Percentiles rank a stretch among this genome's conserved stretches.
Conservation (phyloP, 2,329 filamentous ascomycete species). For the Neonectria sp. region DNA sequence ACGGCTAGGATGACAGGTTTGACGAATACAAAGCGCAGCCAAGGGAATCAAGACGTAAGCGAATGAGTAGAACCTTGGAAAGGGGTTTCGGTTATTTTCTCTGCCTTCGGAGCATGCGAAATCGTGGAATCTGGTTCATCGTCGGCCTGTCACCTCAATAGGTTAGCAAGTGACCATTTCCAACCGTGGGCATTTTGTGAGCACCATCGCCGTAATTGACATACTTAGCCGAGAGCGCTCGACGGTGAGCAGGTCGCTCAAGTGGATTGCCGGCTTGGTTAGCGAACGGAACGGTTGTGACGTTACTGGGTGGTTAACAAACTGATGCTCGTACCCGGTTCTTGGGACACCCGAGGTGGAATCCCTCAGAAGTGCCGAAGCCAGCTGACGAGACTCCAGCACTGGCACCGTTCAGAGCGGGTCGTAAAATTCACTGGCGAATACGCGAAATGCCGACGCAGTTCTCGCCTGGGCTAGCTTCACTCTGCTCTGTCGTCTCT, state of each 20-base stretch:
- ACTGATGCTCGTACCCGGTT: constrained; percentile 4
- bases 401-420: background rate
- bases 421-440: background rate
- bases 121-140: background rate
- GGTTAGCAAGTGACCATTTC: background rate
- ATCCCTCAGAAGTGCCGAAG: background rate
- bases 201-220: background rate
- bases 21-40: background rate
- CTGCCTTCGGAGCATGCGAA: background rate
- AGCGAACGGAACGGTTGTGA: background rate
- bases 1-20: background rate
- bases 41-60: background rate
- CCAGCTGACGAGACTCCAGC: background rate
- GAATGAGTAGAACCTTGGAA: background rate
- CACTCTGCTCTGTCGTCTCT: background rate
- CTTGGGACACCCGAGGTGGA: background rate
- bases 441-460: background rate
- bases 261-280: background rate
- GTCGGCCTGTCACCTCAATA: background rate
- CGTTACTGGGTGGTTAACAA: constrained; percentile 1
- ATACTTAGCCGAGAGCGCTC: background rate
- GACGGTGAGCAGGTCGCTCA: background rate
- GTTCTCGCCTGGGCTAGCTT: background rate
- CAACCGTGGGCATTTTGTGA: background rate
- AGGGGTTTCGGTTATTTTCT: background rate